Conservation (phyloP, 164 flowering plant species). For the Buxus sempervirens region DNA sequence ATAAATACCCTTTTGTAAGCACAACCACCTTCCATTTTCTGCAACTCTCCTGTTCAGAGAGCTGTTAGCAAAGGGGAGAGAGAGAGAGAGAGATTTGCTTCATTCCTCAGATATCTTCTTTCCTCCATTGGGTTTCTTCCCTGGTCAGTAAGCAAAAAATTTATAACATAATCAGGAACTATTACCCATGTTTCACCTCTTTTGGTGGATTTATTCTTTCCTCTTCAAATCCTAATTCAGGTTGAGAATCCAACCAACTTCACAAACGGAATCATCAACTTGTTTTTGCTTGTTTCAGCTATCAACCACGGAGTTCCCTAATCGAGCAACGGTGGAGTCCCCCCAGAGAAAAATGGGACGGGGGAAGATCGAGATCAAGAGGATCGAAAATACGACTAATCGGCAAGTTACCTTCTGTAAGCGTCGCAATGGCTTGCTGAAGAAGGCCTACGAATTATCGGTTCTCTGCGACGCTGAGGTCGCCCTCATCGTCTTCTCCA, state of each 20-base stretch:
- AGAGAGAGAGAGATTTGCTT: constrained; percentile 8
- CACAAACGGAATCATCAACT: constrained; percentile 3
- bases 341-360: constrained; percentile 50
- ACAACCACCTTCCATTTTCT: constrained; percentile 29
- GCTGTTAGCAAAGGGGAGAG: constrained; percentile 3
- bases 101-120: constrained; percentile 6
- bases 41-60: constrained; percentile 26
- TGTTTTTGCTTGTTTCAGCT: constrained; percentile 22
- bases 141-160: constrained; percentile 23
- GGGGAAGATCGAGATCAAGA: constrained; percentile 81
- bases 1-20: constrained; percentile 23
- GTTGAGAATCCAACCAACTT: neutral
- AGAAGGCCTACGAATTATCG: constrained; percentile 78
- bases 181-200: constrained; percentile 25
- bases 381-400: constrained; percentile 83
- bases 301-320: constrained; percentile 38
- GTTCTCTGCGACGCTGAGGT: constrained; percentile 82
- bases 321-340: constrained; percentile 23
- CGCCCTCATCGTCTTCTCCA: constrained; percentile 77
- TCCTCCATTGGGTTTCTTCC: constrained; percentile 16
- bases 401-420: constrained; percentile 83
- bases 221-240: constrained; percentile 4
- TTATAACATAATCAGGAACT: constrained; percentile 11
- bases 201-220: constrained; percentile 17
- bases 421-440: constrained; percentile 69